Evolutionary conservation across 148 eudicot genomes (phyloP), one percentile per base, ranked within the genome.

Genomic region (Limonium bicolor): DNA sequence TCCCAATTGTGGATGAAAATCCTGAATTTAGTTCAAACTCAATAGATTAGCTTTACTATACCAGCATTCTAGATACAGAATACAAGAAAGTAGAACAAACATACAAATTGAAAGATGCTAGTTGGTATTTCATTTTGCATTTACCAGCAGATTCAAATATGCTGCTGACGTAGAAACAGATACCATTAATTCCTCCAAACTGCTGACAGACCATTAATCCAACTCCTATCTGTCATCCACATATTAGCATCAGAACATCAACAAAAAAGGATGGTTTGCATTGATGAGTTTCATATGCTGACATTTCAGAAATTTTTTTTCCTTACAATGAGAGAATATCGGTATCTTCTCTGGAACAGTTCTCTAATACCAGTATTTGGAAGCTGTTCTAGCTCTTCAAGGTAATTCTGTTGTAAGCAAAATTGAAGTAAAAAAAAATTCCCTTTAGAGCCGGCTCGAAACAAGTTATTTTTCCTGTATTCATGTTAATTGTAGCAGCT

Each of bases 171-270:
- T 82, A 87, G 57, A 87, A 87, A 48, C 82, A 69, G 52, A 87
- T 69, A 30, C 96, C 96, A 52, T 82, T 82, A 50, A 87, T 82
- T 55, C 96, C 96, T 39, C 90, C 96, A 36, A 82, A 72, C 26
- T 87, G 96, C 48, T 87, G 96, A 52, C 66, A 73, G 34, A 87
- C 80, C 96, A 87, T 87, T 31, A 87, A 61, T 20, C 96, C 96
- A 19, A 78, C 72, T 55, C 80, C 96, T 56, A 87, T 76, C 94
- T 87, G 63, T 25, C 16, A 55, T 38, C 13, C 23, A 20, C 1
- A 10, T 10, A 20, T 40, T 27, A 40, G 21, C 20, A 40, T 1
- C 0, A 2, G 15, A 40, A 40, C 11, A 10, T 40, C 6, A 20
- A 40, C 3, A 13, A 12, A 35, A 11, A 14, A 2, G 17, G 38